phyloP scores from a whole-genome alignment of 2,329 filamentous ascomycete genomes.

The Macrophomina tecta region DNA sequence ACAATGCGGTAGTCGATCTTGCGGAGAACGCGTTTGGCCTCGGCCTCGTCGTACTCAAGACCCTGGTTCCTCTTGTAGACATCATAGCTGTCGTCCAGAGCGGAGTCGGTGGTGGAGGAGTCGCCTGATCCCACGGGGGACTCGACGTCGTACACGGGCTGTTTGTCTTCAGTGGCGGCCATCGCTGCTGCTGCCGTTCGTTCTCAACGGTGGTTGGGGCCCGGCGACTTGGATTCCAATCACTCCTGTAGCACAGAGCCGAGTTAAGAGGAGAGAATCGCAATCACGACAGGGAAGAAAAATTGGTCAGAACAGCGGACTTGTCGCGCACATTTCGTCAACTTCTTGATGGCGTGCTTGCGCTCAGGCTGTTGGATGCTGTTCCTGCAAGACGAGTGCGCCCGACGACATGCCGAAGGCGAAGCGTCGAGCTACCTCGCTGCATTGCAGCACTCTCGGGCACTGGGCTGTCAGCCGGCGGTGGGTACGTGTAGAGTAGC shows the following conservation, averaged over 20 bases:
- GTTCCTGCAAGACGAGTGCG: neutral
- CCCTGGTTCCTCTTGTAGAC: constrained; percentile 39
- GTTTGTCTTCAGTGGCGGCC: constrained; percentile 3
- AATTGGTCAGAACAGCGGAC: neutral
- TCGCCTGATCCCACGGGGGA: constrained; percentile 1
- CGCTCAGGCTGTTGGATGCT: constrained; percentile 19
- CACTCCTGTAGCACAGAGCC: neutral
- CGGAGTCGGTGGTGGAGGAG: constrained; percentile 8
- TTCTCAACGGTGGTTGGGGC: neutral
- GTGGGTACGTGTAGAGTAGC: neutral
- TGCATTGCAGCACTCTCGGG: neutral
- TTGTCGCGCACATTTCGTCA: constrained; percentile 7
- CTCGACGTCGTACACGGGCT: constrained; percentile 22
- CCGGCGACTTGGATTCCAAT: neutral
- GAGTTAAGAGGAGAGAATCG: neutral
- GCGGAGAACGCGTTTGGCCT: constrained; percentile 39
- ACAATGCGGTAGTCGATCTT: constrained; percentile 41
- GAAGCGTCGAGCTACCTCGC: neutral
- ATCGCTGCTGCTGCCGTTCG: neutral
- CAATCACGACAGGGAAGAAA: neutral
- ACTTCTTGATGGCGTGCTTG: constrained; percentile 25
- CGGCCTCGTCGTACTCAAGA: constrained; percentile 33
- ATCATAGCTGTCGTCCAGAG: constrained; percentile 41
- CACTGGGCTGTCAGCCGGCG: neutral
- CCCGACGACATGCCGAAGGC: neutral